phyloP scores from a whole-genome alignment of 805 yeast genomes.

The Nakazawaea ambrosiae region DNA sequence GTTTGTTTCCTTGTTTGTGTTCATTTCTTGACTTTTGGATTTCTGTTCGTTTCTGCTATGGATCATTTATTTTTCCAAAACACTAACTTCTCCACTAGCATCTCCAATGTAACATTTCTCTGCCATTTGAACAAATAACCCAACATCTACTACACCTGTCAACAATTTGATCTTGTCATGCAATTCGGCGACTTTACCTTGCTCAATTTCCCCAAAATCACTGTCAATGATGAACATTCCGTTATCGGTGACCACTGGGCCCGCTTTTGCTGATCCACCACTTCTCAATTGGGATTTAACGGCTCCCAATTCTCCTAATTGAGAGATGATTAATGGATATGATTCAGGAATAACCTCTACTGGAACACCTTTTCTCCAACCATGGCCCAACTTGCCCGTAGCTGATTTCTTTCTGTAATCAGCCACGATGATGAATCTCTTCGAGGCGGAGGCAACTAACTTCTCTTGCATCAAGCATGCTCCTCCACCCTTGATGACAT shows the following conservation, averaged over 20 bases:
- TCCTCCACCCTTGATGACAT: conserved; percentile 97
- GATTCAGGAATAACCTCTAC: conserved; percentile 92
- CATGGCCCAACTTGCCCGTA: conserved; percentile 51
- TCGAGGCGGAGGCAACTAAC: conserved; percentile 77
- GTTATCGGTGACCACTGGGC: conserved; percentile 94
- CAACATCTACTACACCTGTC: conserved; percentile 96
- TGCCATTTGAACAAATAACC: conserved; percentile 74
- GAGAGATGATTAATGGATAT: conserved; percentile 64
- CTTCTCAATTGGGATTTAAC: conserved; percentile 59
- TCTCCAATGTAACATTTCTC: conserved; percentile 86
- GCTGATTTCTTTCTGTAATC: conserved; percentile 82
- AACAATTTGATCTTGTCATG: conserved; percentile 63
- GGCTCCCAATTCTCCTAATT: conserved; percentile 61
- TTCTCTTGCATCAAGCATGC: conserved; percentile 97
- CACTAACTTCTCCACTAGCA: conserved; percentile 55
- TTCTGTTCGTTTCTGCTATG: too few relatives aligned
- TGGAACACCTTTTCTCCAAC: conserved; percentile 90
- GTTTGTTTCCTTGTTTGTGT: too few relatives aligned
- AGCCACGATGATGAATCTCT: conserved; percentile 79
- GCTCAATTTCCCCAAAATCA: conserved; percentile 73
- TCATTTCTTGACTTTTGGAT: too few relatives aligned
- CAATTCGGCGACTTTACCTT: conserved; percentile 35
- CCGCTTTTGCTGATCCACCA: conserved; percentile 91
- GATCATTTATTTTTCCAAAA: conserved; percentile 12
- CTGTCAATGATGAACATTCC: conserved; percentile 92